Percentiles rank a stretch among this genome's conserved stretches.
Evolutionary conservation across 2,329 filamentous ascomycete species (phyloP).

Genomic region (Phaeoacremonium minimum): DNA sequence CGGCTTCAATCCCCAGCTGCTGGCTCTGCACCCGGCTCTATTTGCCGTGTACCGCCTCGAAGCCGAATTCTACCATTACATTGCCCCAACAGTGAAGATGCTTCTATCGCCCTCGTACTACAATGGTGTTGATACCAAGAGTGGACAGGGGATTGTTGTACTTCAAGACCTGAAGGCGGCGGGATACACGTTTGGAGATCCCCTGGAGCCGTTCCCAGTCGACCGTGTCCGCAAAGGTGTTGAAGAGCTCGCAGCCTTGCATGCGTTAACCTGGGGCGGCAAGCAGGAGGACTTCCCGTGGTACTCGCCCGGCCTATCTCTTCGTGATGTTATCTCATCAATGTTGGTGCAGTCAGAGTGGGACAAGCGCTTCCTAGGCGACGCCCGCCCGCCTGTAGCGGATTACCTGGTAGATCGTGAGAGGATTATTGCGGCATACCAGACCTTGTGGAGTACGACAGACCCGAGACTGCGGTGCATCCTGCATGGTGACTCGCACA

Average conservation of each 20-base stretch:
- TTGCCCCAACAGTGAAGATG: constrained; percentile 14
- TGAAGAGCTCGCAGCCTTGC: constrained; percentile 32
- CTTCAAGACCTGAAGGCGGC: constrained; percentile 3
- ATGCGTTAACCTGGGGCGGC: constrained; percentile 32
- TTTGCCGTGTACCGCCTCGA: constrained; percentile 7
- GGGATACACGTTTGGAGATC: constrained; percentile 15
- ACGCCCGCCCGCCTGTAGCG: too few relatives aligned
- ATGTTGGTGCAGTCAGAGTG: too few relatives aligned
- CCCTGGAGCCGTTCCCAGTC: constrained; percentile 6
- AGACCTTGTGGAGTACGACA: constrained; percentile 29
- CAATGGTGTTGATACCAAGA: constrained; percentile 3
- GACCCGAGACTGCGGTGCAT: constrained; percentile 29
- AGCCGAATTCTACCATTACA: constrained; percentile 8
- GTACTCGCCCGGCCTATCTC: too few relatives aligned
- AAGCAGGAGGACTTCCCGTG: constrained; percentile 21
- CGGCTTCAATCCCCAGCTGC: constrained; percentile 24
- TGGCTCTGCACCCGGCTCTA: constrained; percentile 3
- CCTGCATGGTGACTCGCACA: constrained; percentile 36
- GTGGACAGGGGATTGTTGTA: constrained; percentile 7
- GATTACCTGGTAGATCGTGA: constrained; percentile 5
- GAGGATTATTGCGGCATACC: constrained; percentile 16
- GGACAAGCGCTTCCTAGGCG: too few relatives aligned
- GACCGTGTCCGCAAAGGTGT: constrained; percentile 16
- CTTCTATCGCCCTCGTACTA: constrained; percentile 4
- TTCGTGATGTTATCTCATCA: too few relatives aligned